phyloP scores from a whole-genome alignment of 164 flowering plant genomes.

The Magnolia officinalis region DNA sequence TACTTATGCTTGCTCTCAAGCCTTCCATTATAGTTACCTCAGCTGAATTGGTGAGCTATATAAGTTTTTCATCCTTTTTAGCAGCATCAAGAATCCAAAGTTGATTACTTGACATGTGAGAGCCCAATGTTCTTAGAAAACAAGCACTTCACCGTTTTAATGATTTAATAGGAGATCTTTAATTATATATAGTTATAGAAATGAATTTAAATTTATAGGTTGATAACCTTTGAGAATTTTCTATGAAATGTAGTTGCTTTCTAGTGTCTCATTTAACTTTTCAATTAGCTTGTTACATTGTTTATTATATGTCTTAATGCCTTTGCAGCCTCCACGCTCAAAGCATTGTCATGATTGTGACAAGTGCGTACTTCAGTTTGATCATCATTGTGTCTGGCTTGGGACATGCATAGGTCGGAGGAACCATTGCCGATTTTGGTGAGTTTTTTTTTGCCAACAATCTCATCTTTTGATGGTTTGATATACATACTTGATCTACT shows the following conservation, averaged over 20 bases:
- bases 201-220: not conserved
- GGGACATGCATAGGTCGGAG: slow-evolving; percentile 96
- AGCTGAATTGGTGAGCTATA: not conserved
- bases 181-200: not conserved
- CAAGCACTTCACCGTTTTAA: not conserved
- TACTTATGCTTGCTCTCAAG: not conserved
- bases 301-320: not conserved
- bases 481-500: not conserved
- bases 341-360: slow-evolving; percentile 99
- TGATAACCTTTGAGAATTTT: not conserved
- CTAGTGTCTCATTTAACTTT: not conserved
- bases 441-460: slow-evolving; percentile 27
- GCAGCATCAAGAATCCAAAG: not conserved
- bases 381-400: slow-evolving; percentile 99
- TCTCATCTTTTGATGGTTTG: not conserved
- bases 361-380: slow-evolving; percentile 94
- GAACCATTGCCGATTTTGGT: slow-evolving; percentile 96
- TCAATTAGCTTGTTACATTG: not conserved
- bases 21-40: not conserved
- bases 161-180: too few relatives aligned
- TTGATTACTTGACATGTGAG: not conserved
- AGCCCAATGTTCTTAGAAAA: not conserved
- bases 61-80: not conserved
- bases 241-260: not conserved
- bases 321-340: slow-evolving; percentile 92